Conservation (phyloP, 257 asterid species). For the Gentiana macrophylla region DNA sequence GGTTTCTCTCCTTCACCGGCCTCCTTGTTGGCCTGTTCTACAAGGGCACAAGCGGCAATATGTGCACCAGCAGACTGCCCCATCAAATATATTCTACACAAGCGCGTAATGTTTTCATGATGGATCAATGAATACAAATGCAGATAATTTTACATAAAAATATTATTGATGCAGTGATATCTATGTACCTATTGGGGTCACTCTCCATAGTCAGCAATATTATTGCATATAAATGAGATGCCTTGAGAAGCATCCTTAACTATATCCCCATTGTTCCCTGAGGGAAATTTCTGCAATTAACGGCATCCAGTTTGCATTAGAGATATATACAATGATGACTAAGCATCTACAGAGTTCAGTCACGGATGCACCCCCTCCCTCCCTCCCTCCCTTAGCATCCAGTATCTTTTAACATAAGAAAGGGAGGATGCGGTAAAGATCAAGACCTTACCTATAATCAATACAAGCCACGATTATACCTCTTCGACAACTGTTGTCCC, state of each 20-base stretch:
- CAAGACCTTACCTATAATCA: conserved; percentile 69
- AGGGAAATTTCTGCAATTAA: conserved; percentile 87
- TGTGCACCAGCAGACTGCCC: conserved; percentile 99
- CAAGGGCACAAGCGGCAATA: conserved; percentile 79
- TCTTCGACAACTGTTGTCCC: conserved; percentile 79
- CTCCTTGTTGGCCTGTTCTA: conserved; percentile 89
- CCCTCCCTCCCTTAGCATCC: too few relatives aligned
- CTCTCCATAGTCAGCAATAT: conserved; percentile 95
- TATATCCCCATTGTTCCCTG: conserved; percentile 90
- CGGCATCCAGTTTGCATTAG: conserved; percentile 4
- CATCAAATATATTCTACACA: conserved; percentile 69
- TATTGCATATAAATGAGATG: conserved; percentile 78
- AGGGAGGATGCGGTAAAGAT: too few relatives aligned
- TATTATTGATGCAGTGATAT: background rate
- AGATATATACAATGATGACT: background rate
- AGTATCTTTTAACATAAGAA: background rate
- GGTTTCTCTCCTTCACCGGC: conserved; percentile 49
- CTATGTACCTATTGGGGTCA: conserved; percentile 73
- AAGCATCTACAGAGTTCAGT: too few relatives aligned
- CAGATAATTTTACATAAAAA: background rate
- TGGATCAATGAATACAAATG: conserved; percentile 7
- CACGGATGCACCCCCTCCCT: too few relatives aligned
- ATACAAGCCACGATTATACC: conserved; percentile 95
- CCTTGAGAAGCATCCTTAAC: conserved; percentile 94
- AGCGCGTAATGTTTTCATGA: background rate